Evolutionary conservation across 2,329 filamentous ascomycete species (phyloP), one percentile per base, ranked within the genome.

Genomic region (Talaromyces sp.): DNA sequence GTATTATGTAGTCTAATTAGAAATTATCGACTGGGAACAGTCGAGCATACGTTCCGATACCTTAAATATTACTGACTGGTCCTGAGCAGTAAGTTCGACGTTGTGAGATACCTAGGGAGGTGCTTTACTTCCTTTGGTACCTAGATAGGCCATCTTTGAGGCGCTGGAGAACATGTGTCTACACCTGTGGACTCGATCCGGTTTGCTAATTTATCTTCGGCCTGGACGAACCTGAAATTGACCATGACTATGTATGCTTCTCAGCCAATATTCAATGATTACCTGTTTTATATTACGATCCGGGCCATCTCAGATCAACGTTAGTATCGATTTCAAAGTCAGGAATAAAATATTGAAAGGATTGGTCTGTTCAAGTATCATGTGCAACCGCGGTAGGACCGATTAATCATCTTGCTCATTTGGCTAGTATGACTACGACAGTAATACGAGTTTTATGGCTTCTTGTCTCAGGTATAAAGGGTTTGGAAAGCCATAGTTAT

Each of bases 341-440:
- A 35, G 25, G 17, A 5, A 17, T 35, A 10, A 21, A n/a, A n/a
- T n/a, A n/a, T n/a, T n/a, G n/a, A n/a, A 11, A 33, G n/a, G 13
- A 48, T 48, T 48, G 28, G 45, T 35, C n/a, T 48, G 45, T 19
- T 17, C 17, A 35, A 10, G n/a, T 33, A 48, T 48, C 45, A 48
- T 48, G 45, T 48, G 45, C 45, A 48, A 48, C 45, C 45, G 45
- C 45, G 45, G 45, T 48, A 48, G 45, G 45, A 48, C 45, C 28
- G 45, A 48, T 48, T 33, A 48, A 48, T 48, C 45, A 48, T 35
- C 45, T 48, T 48, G 45, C 45, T 48, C 28, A 48, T 33, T 48
- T 46, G 7, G 7, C 7, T 3, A 28, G 43, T 48, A 48, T 48
- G 10, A 48, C 45, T 25, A 48, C 25, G 19, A 3, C 25, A 7